Evolutionary conservation across 371 early-diverging fungal species (phyloP).

Genomic region (Apophysomyces ossiformis): DNA sequence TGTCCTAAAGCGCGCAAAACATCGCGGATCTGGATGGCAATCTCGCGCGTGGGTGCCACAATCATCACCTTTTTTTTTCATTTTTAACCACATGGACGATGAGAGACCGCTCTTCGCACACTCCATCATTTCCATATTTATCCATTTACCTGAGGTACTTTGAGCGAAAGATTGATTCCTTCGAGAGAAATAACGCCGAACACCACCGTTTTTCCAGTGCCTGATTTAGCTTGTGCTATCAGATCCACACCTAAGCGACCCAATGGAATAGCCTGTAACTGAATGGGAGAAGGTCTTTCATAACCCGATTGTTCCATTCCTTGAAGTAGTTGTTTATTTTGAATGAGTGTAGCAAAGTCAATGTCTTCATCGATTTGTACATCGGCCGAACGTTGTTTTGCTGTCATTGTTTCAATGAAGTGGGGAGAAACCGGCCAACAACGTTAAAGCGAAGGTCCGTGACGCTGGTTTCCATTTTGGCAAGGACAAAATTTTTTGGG

Average conservation of each 20-base stretch:
- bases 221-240: conserved; percentile 94
- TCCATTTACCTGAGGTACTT: conserved; percentile 33
- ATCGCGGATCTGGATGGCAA: conserved; percentile 88
- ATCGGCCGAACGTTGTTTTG: conserved; percentile 51
- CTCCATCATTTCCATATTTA: not conserved
- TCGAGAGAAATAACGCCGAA: conserved; percentile 93
- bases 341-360: conserved; percentile 58
- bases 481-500: not conserved
- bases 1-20: conserved; percentile 62
- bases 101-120: too few relatives aligned
- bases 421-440: not conserved
- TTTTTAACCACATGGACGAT: too few relatives aligned
- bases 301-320: conserved; percentile 63
- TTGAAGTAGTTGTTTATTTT: conserved; percentile 50
- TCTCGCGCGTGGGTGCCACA: conserved; percentile 91
- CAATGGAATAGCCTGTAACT: conserved; percentile 85
- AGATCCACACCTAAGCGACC: conserved; percentile 83
- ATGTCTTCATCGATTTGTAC: conserved; percentile 65
- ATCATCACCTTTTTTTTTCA: conserved; percentile 70
- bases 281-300: conserved; percentile 83
- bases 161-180: conserved; percentile 52
- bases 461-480: conserved; percentile 1
- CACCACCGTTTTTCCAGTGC: conserved; percentile 97
- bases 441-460: not conserved
- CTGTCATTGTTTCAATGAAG: not conserved